Evolutionary conservation across 2,329 filamentous ascomycete species (phyloP), one percentile per base, ranked within the genome.

Genomic region (Exophiala alcalophila): DNA sequence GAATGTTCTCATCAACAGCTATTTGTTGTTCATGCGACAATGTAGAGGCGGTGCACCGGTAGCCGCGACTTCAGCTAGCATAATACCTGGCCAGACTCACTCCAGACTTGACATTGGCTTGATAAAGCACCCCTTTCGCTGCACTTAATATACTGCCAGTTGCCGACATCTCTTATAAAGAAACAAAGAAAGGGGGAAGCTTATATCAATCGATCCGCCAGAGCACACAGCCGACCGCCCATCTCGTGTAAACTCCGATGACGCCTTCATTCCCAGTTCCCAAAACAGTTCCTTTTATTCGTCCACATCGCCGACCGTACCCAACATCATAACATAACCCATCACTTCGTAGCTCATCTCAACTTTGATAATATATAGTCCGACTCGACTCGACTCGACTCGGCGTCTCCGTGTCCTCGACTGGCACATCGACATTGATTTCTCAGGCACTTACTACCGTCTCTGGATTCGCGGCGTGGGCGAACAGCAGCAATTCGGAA

Each of bases 401-500:
- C 16, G 15, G 32, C 11, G 9, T 37, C 4, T 31, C 21, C 21
- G 27, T 31, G 12, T 44, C 19, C 7, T 31, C 16, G 6, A n/a
- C 14, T 15, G 14, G 20, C 10, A 18, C 21, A 11, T 39, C 16
- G 12, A 32, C n/a, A 24, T 33, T 41, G 27, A 30, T 35, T 1
- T 3, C 27, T 40, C 37, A 40, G 33, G 37, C 47, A 30, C 31
- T 38, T 5, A 28, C 43, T 4, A 38, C 15, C 4, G 32, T 29
- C n/a, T 52, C 44, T 18, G 34, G 24, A 18, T 21, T 37, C 5
- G 26, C 38, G 4, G 41, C 46, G 40, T 55, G 49, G 9, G 54
- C 54, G 44, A 49, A 56, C 20, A 56, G 35, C 20, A 53, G 33
- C 8, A 56, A 36, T 37, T 56, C 54, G 5, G 54, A 52, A 41